These are phyloP conservation scores for Cicer judaicum DNA, from an alignment of 306 rosid genomes.

Conservation along the genomic window DNA sequence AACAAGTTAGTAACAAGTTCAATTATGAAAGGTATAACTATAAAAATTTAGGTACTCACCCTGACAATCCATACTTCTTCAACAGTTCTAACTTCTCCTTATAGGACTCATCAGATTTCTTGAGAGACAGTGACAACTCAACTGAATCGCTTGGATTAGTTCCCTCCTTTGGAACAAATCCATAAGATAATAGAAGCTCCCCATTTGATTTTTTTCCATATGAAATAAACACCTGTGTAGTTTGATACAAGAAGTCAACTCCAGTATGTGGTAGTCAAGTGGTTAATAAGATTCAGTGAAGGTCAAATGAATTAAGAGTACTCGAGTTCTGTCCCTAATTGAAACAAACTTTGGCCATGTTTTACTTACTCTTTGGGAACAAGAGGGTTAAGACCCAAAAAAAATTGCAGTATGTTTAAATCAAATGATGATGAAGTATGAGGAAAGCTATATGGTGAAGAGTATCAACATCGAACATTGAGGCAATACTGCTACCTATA, in stretches of 20 bases:
- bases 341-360: no score
- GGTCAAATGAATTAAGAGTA: no score
- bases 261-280: neutral
- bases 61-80: constrained; percentile 69
- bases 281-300: no score
- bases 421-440: neutral
- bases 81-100: constrained; percentile 73
- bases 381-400: no score
- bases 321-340: no score
- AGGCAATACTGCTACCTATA: constrained; percentile 20
- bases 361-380: no score
- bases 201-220: constrained; percentile 95
- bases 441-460: neutral
- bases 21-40: neutral
- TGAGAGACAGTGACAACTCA: constrained; percentile 74
- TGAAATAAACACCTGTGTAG: constrained; percentile 85
- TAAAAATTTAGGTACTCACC: constrained; percentile 56
- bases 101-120: constrained; percentile 75
- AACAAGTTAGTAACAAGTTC: constrained; percentile 25
- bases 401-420: neutral
- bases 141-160: constrained; percentile 89
- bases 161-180: constrained; percentile 95
- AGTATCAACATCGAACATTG: neutral
- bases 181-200: constrained; percentile 88
- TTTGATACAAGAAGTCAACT: constrained; percentile 47